Percentiles rank a stretch among this genome's conserved stretches.
Evolutionary conservation across 192 early-diverging fungal species (phyloP).

Genomic region (Diversispora epigaea): DNA sequence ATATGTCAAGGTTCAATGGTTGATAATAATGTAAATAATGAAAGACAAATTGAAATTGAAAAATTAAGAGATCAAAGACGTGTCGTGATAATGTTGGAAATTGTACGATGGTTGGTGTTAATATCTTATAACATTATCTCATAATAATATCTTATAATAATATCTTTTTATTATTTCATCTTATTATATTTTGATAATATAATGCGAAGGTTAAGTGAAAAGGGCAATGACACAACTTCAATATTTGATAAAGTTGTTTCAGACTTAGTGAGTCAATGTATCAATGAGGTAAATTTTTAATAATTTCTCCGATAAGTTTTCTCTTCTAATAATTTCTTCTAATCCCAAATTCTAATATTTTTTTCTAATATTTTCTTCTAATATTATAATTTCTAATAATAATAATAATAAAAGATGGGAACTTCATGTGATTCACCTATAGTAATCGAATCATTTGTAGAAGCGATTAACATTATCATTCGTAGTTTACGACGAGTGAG

Average conservation of each 20-base stretch:
- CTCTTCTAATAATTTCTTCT: neutral
- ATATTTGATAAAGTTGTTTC: conserved; percentile 17
- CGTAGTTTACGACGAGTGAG: conserved; percentile 33
- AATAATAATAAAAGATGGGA: neutral
- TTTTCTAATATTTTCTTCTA: neutral
- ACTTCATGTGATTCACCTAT: neutral
- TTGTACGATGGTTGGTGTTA: conserved; percentile 1
- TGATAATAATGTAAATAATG: neutral
- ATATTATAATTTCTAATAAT: neutral
- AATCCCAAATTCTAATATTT: neutral
- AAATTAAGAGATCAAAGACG: conserved; percentile 9
- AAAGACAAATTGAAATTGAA: neutral
- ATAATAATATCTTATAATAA: neutral
- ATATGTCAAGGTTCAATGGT: neutral
- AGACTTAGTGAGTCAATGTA: conserved; percentile 13
- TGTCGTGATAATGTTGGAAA: conserved; percentile 5
- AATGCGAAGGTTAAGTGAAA: conserved; percentile 12
- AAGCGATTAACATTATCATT: conserved; percentile 35
- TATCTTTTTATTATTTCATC: too few relatives aligned
- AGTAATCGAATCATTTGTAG: conserved; percentile 29
- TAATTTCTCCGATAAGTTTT: neutral
- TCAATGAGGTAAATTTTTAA: conserved; percentile 17
- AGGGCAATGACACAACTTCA: conserved; percentile 16
- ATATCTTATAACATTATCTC: neutral
- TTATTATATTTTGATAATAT: too few relatives aligned